These are phyloP conservation scores for Pseudogymnoascus sp. DNA, from an alignment of 2,329 filamentous ascomycete genomes.

Conservation along the genomic window DNA sequence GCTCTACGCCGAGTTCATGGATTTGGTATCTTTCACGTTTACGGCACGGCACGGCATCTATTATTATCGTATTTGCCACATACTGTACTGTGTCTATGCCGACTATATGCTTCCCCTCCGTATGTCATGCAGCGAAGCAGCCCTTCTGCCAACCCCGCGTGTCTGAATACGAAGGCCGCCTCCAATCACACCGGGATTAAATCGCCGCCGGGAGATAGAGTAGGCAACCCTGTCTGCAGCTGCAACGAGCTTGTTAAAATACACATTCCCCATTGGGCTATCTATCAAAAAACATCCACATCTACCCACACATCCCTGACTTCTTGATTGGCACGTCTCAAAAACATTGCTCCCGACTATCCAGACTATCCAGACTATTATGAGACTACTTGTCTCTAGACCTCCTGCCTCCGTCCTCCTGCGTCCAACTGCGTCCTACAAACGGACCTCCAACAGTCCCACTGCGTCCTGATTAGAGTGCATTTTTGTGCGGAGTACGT, in stretches of 20 bases:
- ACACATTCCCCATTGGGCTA: not conserved
- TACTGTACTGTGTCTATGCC: not conserved
- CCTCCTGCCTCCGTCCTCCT: not conserved
- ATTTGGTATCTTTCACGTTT: not conserved
- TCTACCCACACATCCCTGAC: not conserved
- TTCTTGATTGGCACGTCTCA: not conserved
- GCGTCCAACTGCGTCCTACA: not conserved
- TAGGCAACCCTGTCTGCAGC: not conserved
- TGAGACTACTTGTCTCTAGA: not conserved
- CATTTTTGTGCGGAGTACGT: no score
- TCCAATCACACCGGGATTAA: not conserved
- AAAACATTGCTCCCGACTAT: no score
- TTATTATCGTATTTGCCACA: constrained; percentile 1
- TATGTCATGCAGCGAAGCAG: not conserved
- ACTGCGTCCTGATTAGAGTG: not conserved
- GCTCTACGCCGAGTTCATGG: not conserved
- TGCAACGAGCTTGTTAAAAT: not conserved
- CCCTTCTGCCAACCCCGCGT: not conserved
- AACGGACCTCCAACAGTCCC: no score
- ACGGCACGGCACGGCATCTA: not conserved
- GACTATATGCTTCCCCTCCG: no score
- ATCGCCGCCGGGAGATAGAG: not conserved
- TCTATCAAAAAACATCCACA: not conserved
- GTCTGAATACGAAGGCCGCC: not conserved
- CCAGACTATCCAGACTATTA: not conserved